Conservation (phyloP, 148 eudicot species). For the Spergularia bocconei region DNA sequence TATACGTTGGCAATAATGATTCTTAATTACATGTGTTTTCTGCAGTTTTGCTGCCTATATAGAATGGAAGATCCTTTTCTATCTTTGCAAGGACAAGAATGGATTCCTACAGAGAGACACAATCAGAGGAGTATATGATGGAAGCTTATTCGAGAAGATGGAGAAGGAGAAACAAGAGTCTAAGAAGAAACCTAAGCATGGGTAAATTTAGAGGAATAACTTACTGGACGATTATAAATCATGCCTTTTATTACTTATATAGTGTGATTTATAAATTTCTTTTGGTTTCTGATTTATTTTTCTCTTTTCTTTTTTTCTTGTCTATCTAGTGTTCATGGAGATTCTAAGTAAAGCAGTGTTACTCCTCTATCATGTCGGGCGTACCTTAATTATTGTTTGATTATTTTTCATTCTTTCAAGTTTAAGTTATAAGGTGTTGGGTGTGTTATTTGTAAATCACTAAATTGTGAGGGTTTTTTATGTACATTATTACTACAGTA, state of each 20-base stretch:
- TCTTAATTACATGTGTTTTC: neutral
- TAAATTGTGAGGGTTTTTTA: too few relatives aligned
- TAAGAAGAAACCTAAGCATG: slow-evolving; percentile 28
- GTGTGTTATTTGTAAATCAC: too few relatives aligned
- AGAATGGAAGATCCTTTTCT: slow-evolving; percentile 69
- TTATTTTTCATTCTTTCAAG: neutral
- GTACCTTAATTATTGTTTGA: neutral
- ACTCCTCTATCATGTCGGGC: too few relatives aligned
- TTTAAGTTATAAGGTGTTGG: too few relatives aligned
- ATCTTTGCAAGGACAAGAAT: slow-evolving; percentile 63
- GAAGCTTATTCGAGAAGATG: slow-evolving; percentile 67
- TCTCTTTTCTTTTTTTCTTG: neutral
- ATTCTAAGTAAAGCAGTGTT: neutral
- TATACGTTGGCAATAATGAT: neutral
- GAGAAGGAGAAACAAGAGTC: slow-evolving; percentile 40
- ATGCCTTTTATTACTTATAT: neutral
- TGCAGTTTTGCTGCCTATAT: slow-evolving; percentile 47
- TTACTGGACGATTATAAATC: neutral
- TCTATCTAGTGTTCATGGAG: neutral
- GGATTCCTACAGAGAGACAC: slow-evolving; percentile 61
- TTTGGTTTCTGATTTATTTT: neutral
- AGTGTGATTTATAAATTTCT: neutral
- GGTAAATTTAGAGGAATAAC: slow-evolving; percentile 2
- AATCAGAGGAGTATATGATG: slow-evolving; percentile 61
- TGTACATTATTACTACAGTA: too few relatives aligned